Conservation (phyloP, 352 stramenopile genomes). For the Pythium phragmitis region DNA sequence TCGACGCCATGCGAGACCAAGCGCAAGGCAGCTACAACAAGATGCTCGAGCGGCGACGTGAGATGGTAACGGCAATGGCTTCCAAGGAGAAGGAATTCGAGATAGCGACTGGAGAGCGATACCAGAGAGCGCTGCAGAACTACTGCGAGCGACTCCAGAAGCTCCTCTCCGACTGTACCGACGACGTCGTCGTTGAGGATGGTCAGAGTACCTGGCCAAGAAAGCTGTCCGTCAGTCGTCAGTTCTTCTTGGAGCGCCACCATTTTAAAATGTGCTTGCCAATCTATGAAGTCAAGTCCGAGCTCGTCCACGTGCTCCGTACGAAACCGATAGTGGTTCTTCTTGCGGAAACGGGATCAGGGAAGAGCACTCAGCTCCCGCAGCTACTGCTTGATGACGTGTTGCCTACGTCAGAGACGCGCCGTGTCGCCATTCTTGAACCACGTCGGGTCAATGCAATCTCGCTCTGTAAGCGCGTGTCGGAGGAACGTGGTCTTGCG, state of each 20-base stretch:
- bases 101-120: neutral
- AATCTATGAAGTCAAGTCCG: constrained; percentile 26
- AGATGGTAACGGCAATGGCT: constrained; percentile 8
- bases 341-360: constrained; percentile 32
- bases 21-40: neutral
- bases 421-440: constrained; percentile 26
- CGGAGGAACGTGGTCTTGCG: constrained; percentile 18
- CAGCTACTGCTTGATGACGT: constrained; percentile 32
- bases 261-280: constrained; percentile 25
- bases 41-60: neutral
- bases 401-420: constrained; percentile 4
- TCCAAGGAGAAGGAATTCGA: constrained; percentile 16
- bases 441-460: constrained; percentile 31
- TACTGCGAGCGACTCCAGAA: constrained; percentile 10
- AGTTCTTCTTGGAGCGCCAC: constrained; percentile 16
- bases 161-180: neutral
- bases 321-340: constrained; percentile 19
- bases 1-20: neutral
- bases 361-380: constrained; percentile 34
- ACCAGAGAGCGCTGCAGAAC: constrained; percentile 3
- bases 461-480: constrained; percentile 25
- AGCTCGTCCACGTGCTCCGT: constrained; percentile 16
- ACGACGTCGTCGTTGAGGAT: neutral
- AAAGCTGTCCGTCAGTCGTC: neutral
- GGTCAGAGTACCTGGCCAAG: neutral